A percentile compares a stretch with the other conserved stretches of the same genome.
Conservation (phyloP, 208 protist genomes). For the Porcisia deanei region DNA sequence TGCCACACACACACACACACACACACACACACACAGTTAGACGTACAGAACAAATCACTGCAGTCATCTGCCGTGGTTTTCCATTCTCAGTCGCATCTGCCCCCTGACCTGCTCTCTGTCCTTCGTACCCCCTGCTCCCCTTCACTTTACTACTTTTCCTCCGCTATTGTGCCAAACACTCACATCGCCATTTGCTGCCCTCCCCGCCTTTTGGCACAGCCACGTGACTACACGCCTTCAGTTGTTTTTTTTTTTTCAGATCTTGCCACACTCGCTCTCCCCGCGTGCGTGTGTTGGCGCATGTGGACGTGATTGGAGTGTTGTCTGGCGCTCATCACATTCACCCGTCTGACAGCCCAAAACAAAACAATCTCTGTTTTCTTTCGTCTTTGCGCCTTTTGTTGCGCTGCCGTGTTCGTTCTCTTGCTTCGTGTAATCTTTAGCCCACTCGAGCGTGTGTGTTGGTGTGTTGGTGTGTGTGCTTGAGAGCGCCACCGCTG, state of each 20-base stretch:
- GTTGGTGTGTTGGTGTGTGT: not conserved
- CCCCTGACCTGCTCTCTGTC: no score
- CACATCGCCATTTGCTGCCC: not conserved
- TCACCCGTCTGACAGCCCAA: no score
- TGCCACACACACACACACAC: not conserved
- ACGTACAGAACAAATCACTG: not conserved
- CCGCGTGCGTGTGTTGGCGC: not conserved
- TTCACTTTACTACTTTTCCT: not conserved
- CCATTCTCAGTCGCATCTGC: not conserved
- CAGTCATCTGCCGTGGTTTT: not conserved
- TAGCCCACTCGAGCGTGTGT: not conserved
- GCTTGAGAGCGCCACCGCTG: not conserved
- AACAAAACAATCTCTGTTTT: no score
- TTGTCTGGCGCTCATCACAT: not conserved
- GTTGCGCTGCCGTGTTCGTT: not conserved
- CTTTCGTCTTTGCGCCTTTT: not conserved
- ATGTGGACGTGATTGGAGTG: not conserved
- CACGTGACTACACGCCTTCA: no score
- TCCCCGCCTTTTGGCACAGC: not conserved
- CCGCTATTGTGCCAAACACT: not conserved
- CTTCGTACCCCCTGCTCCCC: not conserved
- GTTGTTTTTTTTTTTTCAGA: not conserved
- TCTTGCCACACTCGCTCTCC: not conserved
- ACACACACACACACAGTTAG: not conserved
- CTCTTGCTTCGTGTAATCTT: constrained; percentile 5